phyloP scores from a whole-genome alignment of 768 basidiomycete genomes.

The Gelatoporia subvermispora region DNA sequence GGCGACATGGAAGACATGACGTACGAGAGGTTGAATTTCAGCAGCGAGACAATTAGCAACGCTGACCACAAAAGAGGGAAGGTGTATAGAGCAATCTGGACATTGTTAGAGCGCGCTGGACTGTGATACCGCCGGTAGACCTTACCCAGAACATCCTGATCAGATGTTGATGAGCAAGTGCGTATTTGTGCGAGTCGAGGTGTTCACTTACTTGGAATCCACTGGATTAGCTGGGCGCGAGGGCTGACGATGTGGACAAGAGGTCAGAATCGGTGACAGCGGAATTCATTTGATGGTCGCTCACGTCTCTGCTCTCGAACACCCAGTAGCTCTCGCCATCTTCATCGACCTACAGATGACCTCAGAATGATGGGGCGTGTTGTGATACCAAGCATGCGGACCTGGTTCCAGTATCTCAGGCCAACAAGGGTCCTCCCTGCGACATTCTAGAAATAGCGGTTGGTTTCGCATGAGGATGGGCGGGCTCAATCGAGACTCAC shows the following conservation, averaged over 20 bases:
- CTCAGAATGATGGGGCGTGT: not conserved
- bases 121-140: not conserved
- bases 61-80: slow-evolving; percentile 88
- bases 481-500: slow-evolving; percentile 37
- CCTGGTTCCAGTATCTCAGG: slow-evolving; percentile 96
- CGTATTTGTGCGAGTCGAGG: no score
- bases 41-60: slow-evolving; percentile 80
- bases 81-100: slow-evolving; percentile 78
- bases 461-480: not conserved
- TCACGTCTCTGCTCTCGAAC: slow-evolving; percentile 93
- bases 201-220: slow-evolving; percentile 66
- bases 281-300: slow-evolving; percentile 25
- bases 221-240: slow-evolving; percentile 84
- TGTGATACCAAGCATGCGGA: slow-evolving; percentile 18
- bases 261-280: not conserved
- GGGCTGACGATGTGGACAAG: slow-evolving; percentile 47
- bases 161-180: slow-evolving; percentile 7
- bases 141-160: slow-evolving; percentile 89
- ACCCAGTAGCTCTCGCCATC: slow-evolving; percentile 97
- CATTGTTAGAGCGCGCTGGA: not conserved
- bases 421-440: slow-evolving; percentile 92
- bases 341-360: slow-evolving; percentile 70
- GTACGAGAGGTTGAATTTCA: slow-evolving; percentile 86
- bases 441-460: slow-evolving; percentile 63
- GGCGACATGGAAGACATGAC: slow-evolving; percentile 26